phyloP scores from a whole-genome alignment of 2,329 filamentous ascomycete genomes.

The Mycosphaerella sp. region DNA sequence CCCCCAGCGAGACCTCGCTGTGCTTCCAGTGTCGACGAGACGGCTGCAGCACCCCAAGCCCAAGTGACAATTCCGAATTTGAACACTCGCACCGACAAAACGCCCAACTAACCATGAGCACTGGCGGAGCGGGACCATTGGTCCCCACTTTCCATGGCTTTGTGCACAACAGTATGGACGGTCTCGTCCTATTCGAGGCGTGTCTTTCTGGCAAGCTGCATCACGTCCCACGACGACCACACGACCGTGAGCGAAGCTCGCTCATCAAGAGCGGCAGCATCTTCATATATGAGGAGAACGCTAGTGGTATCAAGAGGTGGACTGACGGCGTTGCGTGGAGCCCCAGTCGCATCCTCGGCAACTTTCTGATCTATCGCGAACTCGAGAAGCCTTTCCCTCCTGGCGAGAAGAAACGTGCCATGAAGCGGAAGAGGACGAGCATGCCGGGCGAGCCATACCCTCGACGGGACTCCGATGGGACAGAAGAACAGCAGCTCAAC shows the following conservation, averaged over 20 bases:
- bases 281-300: conserved; percentile 87
- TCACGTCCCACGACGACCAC: conserved; percentile 76
- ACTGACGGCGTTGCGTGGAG: conserved; percentile 90
- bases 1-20: not conserved
- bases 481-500: conserved; percentile 25
- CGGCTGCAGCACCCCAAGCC: not conserved
- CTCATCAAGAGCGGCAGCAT: conserved; percentile 80
- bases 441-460: conserved; percentile 51
- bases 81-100: not conserved
- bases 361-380: conserved; percentile 81
- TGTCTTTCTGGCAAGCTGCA: conserved; percentile 63
- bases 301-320: conserved; percentile 90
- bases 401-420: conserved; percentile 77
- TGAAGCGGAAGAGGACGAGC: conserved; percentile 58
- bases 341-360: conserved; percentile 76
- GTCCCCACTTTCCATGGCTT: conserved; percentile 38
- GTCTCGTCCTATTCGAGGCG: conserved; percentile 72
- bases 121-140: conserved; percentile 34
- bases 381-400: conserved; percentile 70
- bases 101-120: conserved; percentile 28
- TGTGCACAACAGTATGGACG: conserved; percentile 52
- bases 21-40: not conserved
- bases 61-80: not conserved
- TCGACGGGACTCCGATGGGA: conserved; percentile 33
- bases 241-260: conserved; percentile 71